Percentiles rank a stretch among this genome's conserved stretches.
These are phyloP conservation scores for Ophiostoma ips DNA, from an alignment of 2,329 filamentous ascomycete species.

Conservation along the genomic window DNA sequence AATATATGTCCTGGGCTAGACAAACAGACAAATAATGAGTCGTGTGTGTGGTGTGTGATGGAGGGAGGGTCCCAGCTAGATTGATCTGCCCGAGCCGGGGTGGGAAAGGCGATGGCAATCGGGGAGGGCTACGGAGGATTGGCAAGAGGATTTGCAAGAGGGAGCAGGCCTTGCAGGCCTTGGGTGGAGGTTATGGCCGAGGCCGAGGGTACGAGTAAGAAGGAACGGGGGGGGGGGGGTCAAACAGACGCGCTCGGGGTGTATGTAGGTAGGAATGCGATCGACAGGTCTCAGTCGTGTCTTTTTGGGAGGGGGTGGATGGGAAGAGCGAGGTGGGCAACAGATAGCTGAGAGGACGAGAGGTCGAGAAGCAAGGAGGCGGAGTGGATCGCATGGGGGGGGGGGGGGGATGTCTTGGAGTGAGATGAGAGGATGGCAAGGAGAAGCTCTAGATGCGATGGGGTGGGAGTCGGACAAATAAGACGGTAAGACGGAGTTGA, in stretches of 20 bases:
- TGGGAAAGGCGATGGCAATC: not conserved
- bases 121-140: not conserved
- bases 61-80: not conserved
- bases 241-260: not conserved
- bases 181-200: too few relatives aligned
- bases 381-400: not conserved
- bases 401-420: not conserved
- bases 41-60: not conserved
- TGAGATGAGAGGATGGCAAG: not conserved
- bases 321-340: not conserved
- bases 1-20: too few relatives aligned
- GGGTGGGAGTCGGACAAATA: too few relatives aligned
- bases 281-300: not conserved
- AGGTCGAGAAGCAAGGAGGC: not conserved
- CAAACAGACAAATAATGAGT: too few relatives aligned
- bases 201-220: not conserved
- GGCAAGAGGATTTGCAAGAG: not conserved
- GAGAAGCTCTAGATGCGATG: too few relatives aligned
- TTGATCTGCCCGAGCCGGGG: not conserved
- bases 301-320: not conserved
- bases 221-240: not conserved
- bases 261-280: not conserved
- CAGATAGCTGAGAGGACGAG: not conserved
- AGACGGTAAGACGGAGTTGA: too few relatives aligned
- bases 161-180: not conserved